A percentile compares a stretch with the other conserved stretches of the same genome.
phyloP scores from a whole-genome alignment of 2,329 filamentous ascomycete species.

The Hypoxylon sp. region DNA sequence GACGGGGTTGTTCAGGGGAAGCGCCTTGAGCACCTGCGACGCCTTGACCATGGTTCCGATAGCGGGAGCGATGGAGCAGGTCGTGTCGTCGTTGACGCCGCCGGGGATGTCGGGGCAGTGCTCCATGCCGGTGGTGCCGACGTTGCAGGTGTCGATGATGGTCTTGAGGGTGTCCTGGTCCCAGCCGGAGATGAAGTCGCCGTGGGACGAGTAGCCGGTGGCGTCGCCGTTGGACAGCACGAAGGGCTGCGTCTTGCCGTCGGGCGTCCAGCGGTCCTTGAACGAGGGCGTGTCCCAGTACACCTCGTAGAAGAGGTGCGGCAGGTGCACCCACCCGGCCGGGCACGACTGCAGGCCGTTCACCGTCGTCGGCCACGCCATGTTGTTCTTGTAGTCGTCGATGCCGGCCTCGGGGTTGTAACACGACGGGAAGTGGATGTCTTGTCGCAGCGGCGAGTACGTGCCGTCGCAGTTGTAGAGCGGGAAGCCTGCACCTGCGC shows the following conservation, averaged over 20 bases:
- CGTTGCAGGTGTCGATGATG: slow-evolving; percentile 72
- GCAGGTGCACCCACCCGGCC: slow-evolving; percentile 60
- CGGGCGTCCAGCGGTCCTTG: slow-evolving; percentile 60
- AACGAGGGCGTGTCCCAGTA: slow-evolving; percentile 68
- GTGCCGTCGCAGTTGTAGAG: slow-evolving; percentile 71
- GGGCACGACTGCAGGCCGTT: slow-evolving; percentile 64
- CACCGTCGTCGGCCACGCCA: slow-evolving; percentile 64
- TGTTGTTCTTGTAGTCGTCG: slow-evolving; percentile 69
- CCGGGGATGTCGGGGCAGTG: slow-evolving; percentile 66
- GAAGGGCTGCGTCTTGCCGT: slow-evolving; percentile 67
- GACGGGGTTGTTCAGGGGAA: slow-evolving; percentile 66
- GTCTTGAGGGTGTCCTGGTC: slow-evolving; percentile 69
- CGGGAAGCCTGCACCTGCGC: slow-evolving; percentile 72
- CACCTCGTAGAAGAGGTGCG: slow-evolving; percentile 65
- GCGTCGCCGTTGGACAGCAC: slow-evolving; percentile 74
- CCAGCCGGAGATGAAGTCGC: slow-evolving; percentile 79
- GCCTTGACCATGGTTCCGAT: slow-evolving; percentile 56
- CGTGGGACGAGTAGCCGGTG: slow-evolving; percentile 75
- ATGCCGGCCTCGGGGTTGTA: slow-evolving; percentile 71
- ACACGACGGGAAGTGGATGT: slow-evolving; percentile 77
- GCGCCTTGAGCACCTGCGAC: slow-evolving; percentile 48
- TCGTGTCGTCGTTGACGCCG: slow-evolving; percentile 56
- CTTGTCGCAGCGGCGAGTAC: slow-evolving; percentile 68
- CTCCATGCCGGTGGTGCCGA: slow-evolving; percentile 66
- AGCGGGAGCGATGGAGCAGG: slow-evolving; percentile 60